These are phyloP conservation scores for Picochlorum costavermella DNA, from an alignment of 139 green algal genomes.

Conservation along the genomic window DNA sequence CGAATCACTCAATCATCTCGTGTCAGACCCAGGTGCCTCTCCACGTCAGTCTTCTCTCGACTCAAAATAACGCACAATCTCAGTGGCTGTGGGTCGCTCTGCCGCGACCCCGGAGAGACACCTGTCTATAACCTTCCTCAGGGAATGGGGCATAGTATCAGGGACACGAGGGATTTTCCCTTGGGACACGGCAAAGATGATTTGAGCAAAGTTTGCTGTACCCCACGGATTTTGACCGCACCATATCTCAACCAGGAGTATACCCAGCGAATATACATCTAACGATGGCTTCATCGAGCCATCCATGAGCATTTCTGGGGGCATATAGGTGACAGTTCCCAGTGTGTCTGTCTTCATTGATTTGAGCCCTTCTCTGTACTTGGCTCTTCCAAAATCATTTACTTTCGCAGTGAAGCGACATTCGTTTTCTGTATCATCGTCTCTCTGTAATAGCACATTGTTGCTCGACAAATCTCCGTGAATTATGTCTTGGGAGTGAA, in stretches of 20 bases:
- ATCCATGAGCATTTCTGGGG: constrained; percentile 1
- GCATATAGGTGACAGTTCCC: neutral
- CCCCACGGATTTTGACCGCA: neutral
- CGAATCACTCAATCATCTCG: no score
- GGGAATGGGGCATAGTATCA: neutral
- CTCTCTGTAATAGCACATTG: neutral
- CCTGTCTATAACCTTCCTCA: neutral
- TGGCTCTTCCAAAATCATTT: neutral
- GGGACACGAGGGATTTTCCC: neutral
- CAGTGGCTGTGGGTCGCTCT: neutral
- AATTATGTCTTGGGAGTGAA: neutral
- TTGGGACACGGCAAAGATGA: constrained; percentile 1
- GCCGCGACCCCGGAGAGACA: neutral
- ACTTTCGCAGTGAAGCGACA: neutral
- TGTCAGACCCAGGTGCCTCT: no score
- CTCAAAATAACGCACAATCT: neutral
- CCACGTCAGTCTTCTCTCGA: no score
- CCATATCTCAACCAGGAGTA: neutral
- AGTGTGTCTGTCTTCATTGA: neutral
- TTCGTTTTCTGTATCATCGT: neutral
- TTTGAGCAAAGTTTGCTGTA: neutral
- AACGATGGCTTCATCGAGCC: neutral
- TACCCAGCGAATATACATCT: neutral
- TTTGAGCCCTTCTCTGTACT: neutral
- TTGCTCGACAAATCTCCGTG: neutral